A percentile compares a stretch with the other conserved stretches of the same genome.
Conservation (phyloP, 306 rosid genomes). For the Prunus persica region DNA sequence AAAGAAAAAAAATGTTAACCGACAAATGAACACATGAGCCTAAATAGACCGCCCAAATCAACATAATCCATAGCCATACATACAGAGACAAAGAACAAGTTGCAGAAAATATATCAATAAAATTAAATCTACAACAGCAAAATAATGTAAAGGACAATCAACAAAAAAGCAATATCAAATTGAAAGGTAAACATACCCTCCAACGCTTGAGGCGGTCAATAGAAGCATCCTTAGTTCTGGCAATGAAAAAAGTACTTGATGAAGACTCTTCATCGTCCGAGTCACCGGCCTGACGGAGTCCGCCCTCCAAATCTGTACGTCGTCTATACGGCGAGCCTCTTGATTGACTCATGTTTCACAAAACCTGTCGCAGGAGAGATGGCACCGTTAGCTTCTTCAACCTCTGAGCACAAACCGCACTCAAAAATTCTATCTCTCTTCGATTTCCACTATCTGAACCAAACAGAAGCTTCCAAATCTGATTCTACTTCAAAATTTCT, state of each 20-base stretch:
- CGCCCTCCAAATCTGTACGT: constrained; percentile 59
- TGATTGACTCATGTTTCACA: constrained; percentile 36
- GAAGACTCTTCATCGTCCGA: constrained; percentile 32
- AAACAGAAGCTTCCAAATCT: not conserved
- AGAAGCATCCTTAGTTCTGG: constrained; percentile 75
- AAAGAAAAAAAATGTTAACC: not conserved
- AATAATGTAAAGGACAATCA: not conserved
- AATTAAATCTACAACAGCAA: not conserved
- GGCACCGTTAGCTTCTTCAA: constrained; percentile 48
- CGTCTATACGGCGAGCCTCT: constrained; percentile 39
- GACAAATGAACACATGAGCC: not conserved
- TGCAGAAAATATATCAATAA: not conserved
- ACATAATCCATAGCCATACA: not conserved
- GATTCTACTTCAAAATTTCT: not conserved
- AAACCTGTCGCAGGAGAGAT: constrained; percentile 94
- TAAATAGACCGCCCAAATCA: not conserved
- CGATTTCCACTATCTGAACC: not conserved
- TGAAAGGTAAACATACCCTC: constrained; percentile 51
- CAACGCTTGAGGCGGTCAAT: constrained; percentile 82
- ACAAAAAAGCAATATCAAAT: not conserved
- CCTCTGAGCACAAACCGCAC: not conserved
- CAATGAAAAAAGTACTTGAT: constrained; percentile 54
- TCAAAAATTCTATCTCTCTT: not conserved
- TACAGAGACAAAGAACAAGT: not conserved
- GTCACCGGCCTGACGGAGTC: constrained; percentile 34